Base-by-base conservation (phyloP, 441 rosid species). In the Biscutella auriculata region DNA sequence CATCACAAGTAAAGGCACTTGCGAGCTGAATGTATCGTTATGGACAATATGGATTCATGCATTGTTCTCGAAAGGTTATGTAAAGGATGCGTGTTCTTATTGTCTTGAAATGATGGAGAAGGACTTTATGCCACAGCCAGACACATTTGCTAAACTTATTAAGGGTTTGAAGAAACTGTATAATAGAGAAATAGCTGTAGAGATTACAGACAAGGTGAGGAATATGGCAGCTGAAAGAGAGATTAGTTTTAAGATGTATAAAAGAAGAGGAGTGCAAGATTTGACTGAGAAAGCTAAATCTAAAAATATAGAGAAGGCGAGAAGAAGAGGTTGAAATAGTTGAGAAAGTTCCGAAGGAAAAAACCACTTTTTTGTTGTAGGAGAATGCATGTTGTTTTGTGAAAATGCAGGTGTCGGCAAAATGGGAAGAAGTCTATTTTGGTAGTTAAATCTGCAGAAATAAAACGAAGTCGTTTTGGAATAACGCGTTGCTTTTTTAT, bases 31-130 rank as follows among this genome's bases (percentile, higher is more conserved):
- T 66, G 77, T 74, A 62, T 70, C 63, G 72, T 79, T 80, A 1
- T 89, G 97, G 95, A 89, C 88, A 35, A 84, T 89, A 43, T 89
- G 97, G 97, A 81, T 89, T 55, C 97, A 89, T 37, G 79, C 87
- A 5, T 69, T 87, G 67, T 84, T 84, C 76, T 75, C 91, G 12
- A 82, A 71, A 32, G 84, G 91, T 40, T 79, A 77, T 61, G 85
- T 81, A 54, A 87, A 87, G 73, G 94, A 81, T 59, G 97, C 95
- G 2, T 89, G 97, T 63, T 66, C 67, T 0, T 82, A 79, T 76
- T 84, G 94, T 69, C 39, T 89, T 70, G 95, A 89, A 57, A 89
- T 89, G 97, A 78, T 87, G 82, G 97, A 87, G 36, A 75, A 78
- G 30, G 85, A 83, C 55, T 17, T 81, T 6, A 89, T 89, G 97